phyloP scores from a whole-genome alignment of 257 asterid genomes.

The Dorcoceras hygrometricum region DNA sequence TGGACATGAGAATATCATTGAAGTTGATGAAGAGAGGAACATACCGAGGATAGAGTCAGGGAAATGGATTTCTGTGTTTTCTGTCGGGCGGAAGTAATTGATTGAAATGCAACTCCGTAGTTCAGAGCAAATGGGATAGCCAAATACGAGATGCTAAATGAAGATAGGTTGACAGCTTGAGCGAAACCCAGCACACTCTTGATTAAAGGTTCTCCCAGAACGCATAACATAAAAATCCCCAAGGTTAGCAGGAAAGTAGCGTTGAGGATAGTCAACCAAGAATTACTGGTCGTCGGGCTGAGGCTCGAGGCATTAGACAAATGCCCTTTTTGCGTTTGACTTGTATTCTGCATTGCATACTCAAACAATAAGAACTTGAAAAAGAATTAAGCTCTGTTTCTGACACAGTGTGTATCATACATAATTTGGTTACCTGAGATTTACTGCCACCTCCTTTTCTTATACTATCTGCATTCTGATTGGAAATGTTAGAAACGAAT shows the following conservation, averaged over 20 bases:
- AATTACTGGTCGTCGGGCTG: slow-evolving; percentile 5
- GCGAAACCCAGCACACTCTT: slow-evolving; percentile 32
- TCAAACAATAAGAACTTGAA: slow-evolving; percentile 12
- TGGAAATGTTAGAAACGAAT: slow-evolving; percentile 26
- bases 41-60: slow-evolving; percentile 53
- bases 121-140: slow-evolving; percentile 52
- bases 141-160: slow-evolving; percentile 42
- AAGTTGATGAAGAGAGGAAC: neutral
- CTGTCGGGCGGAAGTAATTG: slow-evolving; percentile 37
- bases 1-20: no score
- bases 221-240: slow-evolving; percentile 33
- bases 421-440: slow-evolving; percentile 32
- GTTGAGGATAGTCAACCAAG: slow-evolving; percentile 30
- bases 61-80: slow-evolving; percentile 49
- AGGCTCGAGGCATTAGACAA: slow-evolving; percentile 21
- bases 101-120: slow-evolving; percentile 40
- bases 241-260: slow-evolving; percentile 32
- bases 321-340: slow-evolving; percentile 15
- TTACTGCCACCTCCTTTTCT: neutral
- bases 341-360: slow-evolving; percentile 25
- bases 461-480: slow-evolving; percentile 25
- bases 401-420: no score
- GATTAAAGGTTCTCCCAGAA: slow-evolving; percentile 40
- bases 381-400: no score
- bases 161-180: slow-evolving; percentile 36